A percentile compares a stretch with the other conserved stretches of the same genome.
phyloP scores from a whole-genome alignment of 805 yeast genomes.

The Cephaloascus albidus region DNA sequence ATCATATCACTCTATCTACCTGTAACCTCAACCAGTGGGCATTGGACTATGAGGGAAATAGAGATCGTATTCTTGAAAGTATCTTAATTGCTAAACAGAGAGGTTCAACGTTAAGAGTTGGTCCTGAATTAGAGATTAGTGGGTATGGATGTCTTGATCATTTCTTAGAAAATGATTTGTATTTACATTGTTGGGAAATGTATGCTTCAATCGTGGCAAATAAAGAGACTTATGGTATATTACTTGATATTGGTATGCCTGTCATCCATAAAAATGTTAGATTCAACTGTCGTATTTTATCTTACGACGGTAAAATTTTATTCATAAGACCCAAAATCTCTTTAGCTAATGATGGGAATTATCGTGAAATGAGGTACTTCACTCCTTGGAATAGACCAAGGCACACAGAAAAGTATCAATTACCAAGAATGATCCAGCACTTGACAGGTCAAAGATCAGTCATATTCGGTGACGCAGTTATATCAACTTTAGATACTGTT shows the following conservation, averaged over 20 bases:
- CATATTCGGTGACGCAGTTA: conserved; percentile 84
- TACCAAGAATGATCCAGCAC: conserved; percentile 63
- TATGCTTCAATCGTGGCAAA: conserved; percentile 65
- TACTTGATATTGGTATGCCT: conserved; percentile 94
- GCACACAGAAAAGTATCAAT: conserved; percentile 58
- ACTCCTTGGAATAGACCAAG: conserved; percentile 88
- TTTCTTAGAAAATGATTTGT: conserved; percentile 82
- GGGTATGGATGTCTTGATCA: conserved; percentile 96
- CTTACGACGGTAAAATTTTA: conserved; percentile 69
- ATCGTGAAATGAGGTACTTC: conserved; percentile 95
- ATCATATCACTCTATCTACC: conserved; percentile 80
- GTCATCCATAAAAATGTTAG: conserved; percentile 77
- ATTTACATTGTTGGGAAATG: conserved; percentile 91
- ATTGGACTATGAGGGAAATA: conserved; percentile 91
- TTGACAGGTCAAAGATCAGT: conserved; percentile 62
- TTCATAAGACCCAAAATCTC: conserved; percentile 88
- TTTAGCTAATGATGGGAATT: conserved; percentile 96
- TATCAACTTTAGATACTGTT: conserved; percentile 76
- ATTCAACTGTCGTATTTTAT: conserved; percentile 84
- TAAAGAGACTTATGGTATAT: conserved; percentile 62
- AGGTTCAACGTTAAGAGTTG: conserved; percentile 82
- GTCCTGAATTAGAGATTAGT: conserved; percentile 92
- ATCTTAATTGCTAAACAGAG: conserved; percentile 65
- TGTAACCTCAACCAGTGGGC: conserved; percentile 99
- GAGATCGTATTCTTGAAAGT: conserved; percentile 82